Evolutionary conservation across 2,329 filamentous ascomycete genomes (phyloP).

Genomic region (Sporothrix inflata): DNA sequence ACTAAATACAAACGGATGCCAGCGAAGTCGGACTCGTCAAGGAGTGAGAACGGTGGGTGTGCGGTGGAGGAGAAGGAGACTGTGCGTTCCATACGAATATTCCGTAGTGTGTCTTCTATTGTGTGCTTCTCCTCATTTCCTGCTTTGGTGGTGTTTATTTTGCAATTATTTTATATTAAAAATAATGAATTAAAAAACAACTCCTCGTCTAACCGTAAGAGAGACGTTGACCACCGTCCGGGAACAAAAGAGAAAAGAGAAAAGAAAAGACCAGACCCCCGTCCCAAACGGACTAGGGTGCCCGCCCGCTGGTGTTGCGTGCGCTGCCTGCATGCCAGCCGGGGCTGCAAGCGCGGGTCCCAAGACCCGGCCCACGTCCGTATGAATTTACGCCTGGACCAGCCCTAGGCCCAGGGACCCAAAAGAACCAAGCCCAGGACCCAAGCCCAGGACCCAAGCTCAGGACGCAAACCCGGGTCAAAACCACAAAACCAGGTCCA

Average conservation of each 20-base stretch:
- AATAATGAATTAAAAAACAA: background rate
- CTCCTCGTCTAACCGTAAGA: background rate
- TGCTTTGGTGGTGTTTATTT: background rate
- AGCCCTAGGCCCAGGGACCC: no score
- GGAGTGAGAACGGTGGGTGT: background rate
- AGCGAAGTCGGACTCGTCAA: conserved; percentile 12
- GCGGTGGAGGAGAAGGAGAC: background rate
- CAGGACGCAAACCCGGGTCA: background rate
- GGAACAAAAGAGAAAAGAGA: background rate
- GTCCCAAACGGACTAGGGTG: background rate
- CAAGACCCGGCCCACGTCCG: conserved; percentile 1
- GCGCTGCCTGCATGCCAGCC: background rate
- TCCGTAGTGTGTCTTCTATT: background rate
- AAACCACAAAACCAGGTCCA: background rate
- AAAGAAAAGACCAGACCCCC: background rate
- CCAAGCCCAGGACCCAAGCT: background rate
- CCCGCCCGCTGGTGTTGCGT: conserved; percentile 11
- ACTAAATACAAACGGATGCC: conserved; percentile 10
- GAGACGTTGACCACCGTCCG: background rate
- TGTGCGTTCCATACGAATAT: background rate
- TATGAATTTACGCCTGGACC: background rate
- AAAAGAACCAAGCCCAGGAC: background rate
- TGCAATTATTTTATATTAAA: background rate
- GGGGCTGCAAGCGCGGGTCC: conserved; percentile 8
- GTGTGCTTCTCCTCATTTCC: background rate